Evolutionary conservation across 1,284 basidiomycete species (phyloP).

Genomic region (Trametes polyzona): DNA sequence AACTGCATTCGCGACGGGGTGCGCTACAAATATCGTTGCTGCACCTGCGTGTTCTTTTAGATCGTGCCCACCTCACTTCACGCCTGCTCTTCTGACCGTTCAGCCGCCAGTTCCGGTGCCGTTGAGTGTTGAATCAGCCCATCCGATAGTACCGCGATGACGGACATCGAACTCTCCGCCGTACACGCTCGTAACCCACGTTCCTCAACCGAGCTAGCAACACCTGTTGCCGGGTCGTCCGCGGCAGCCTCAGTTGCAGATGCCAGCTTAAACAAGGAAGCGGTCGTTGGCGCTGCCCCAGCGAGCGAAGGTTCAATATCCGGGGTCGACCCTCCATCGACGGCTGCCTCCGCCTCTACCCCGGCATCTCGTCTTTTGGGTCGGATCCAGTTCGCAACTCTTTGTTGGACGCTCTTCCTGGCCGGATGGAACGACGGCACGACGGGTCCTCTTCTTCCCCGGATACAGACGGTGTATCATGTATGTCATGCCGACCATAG

Average conservation of each 20-base stretch:
- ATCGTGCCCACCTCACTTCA: too few species aligned
- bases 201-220: too few species aligned
- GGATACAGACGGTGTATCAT: slow-evolving; percentile 55
- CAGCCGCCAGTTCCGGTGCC: too few species aligned
- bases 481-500: slow-evolving; percentile 35
- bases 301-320: neutral
- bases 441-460: slow-evolving; percentile 60
- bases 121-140: too few species aligned
- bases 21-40: neutral
- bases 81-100: too few species aligned
- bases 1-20: neutral
- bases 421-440: slow-evolving; percentile 68
- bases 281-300: neutral
- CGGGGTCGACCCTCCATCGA: neutral
- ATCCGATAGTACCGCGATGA: neutral
- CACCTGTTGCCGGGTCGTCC: too few species aligned
- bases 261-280: neutral
- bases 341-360: slow-evolving; percentile 1
- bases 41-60: too few species aligned
- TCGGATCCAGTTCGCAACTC: slow-evolving; percentile 40
- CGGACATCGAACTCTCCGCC: neutral
- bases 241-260: too few species aligned
- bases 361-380: neutral
- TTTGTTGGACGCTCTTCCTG: slow-evolving; percentile 48
- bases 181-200: neutral